Percentiles rank a stretch among this genome's conserved stretches.
phyloP scores from a whole-genome alignment of 2,329 filamentous ascomycete species.

The Tolypocladium tundrense region DNA sequence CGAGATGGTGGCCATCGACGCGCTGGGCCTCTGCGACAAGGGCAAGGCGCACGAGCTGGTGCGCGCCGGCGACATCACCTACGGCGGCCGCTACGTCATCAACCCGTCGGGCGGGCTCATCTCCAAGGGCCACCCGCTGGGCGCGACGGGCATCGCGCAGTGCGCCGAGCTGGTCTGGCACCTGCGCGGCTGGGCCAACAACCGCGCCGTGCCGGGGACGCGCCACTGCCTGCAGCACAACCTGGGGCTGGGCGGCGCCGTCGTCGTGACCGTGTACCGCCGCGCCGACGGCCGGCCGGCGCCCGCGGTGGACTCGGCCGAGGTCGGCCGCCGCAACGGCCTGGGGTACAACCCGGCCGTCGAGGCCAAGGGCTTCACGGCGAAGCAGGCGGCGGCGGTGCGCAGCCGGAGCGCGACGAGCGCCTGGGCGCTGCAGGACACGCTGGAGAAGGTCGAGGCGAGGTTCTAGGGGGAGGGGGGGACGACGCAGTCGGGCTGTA shows the following conservation, averaged over 20 bases:
- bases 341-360: constrained; percentile 90
- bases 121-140: constrained; percentile 90
- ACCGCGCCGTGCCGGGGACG: constrained; percentile 61
- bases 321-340: constrained; percentile 55
- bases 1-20: constrained; percentile 84
- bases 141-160: constrained; percentile 89
- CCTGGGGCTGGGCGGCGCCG: constrained; percentile 81
- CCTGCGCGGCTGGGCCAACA: constrained; percentile 90
- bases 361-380: constrained; percentile 80
- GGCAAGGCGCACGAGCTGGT: constrained; percentile 92
- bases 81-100: constrained; percentile 72
- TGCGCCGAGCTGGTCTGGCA: constrained; percentile 96
- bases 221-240: constrained; percentile 81
- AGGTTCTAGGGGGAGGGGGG: neutral
- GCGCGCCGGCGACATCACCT: constrained; percentile 78
- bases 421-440: constrained; percentile 70
- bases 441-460: constrained; percentile 23
- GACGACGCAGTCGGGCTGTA: no score
- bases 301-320: constrained; percentile 46
- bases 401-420: constrained; percentile 56
- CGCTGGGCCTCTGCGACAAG: constrained; percentile 64
- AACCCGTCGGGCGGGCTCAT: constrained; percentile 94
- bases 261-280: constrained; percentile 81
- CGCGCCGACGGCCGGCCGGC: constrained; percentile 66
- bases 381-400: constrained; percentile 59